These are phyloP conservation scores for Sphagnum contortum DNA, from an alignment of 225 moss, liverwort and hornwort species.

Conservation along the genomic window DNA sequence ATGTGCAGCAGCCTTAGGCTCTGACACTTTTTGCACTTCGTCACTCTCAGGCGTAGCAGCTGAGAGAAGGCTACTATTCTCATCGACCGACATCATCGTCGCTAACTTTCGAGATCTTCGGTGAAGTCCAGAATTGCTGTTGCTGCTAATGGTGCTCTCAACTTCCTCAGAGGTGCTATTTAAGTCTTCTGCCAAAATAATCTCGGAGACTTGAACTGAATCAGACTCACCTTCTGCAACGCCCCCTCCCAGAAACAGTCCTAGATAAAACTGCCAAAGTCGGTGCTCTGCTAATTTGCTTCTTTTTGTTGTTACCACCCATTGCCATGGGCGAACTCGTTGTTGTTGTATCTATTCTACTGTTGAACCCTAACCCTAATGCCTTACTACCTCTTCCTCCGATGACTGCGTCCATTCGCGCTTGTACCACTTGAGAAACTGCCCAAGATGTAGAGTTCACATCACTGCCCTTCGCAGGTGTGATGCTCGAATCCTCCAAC, in stretches of 20 bases:
- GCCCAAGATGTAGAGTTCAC: no score
- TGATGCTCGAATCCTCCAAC: no score
- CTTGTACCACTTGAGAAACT: no score
- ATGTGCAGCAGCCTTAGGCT: constrained; percentile 2
- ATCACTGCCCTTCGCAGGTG: no score
- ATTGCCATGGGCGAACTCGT: no score
- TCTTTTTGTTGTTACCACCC: no score
- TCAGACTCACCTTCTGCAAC: constrained; percentile 4
- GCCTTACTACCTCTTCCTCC: no score
- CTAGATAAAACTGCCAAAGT: no score
- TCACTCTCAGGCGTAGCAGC: constrained; percentile 18
- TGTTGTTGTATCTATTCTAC: no score
- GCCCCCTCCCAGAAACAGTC: neutral
- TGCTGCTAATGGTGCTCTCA: constrained; percentile 4
- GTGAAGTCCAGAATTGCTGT: neutral
- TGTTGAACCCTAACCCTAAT: no score
- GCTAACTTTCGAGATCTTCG: constrained; percentile 3
- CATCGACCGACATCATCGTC: constrained; percentile 3
- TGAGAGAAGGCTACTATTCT: constrained; percentile 15
- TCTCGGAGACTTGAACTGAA: constrained; percentile 14
- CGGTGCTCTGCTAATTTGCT: no score
- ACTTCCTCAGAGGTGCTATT: constrained; percentile 17
- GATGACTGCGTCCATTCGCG: no score
- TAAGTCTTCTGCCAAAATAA: constrained; percentile 15
- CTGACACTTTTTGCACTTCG: constrained; percentile 12